A percentile compares a stretch with the other conserved stretches of the same genome.
phyloP scores from a whole-genome alignment of 2,329 filamentous ascomycete genomes.

The Neofusicoccum umdonicola region DNA sequence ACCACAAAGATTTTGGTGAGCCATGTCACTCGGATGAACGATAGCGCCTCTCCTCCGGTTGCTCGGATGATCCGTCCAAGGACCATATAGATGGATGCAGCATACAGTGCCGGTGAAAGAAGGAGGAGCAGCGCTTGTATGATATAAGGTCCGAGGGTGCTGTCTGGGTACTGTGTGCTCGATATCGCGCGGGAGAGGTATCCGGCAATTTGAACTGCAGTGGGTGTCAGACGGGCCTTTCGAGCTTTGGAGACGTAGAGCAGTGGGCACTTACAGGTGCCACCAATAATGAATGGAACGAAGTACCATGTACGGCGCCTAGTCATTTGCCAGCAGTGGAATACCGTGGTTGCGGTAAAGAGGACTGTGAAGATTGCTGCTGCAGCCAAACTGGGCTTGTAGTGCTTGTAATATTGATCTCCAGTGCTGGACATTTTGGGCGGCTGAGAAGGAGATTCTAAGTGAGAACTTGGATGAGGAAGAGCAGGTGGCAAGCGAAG shows the following conservation, averaged over 20 bases:
- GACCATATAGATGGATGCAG: slow-evolving; percentile 47
- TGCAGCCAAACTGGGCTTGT: slow-evolving; percentile 28
- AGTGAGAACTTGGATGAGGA: no score
- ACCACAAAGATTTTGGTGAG: slow-evolving; percentile 43
- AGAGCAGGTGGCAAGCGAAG: no score
- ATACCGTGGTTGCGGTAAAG: slow-evolving; percentile 27
- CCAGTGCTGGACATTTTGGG: no score
- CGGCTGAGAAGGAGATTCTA: no score
- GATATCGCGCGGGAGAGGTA: slow-evolving; percentile 45
- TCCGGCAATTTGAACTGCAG: slow-evolving; percentile 49
- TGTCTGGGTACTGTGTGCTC: slow-evolving; percentile 26
- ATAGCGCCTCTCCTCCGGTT: slow-evolving; percentile 32
- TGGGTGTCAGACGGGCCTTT: not conserved
- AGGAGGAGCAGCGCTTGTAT: slow-evolving; percentile 46
- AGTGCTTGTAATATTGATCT: slow-evolving; percentile 10
- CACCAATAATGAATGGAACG: slow-evolving; percentile 52
- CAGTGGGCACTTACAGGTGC: slow-evolving; percentile 39
- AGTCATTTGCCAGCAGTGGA: slow-evolving; percentile 42
- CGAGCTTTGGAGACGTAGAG: no score
- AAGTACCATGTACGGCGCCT: slow-evolving; percentile 49
- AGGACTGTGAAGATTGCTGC: slow-evolving; percentile 30
- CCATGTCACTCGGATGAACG: slow-evolving; percentile 35
- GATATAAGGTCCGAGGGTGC: slow-evolving; percentile 40
- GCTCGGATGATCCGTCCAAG: slow-evolving; percentile 41
- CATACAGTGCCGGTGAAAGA: slow-evolving; percentile 46